Base-by-base conservation (phyloP, 116 monocot species). In the Thalassia testudinum region DNA sequence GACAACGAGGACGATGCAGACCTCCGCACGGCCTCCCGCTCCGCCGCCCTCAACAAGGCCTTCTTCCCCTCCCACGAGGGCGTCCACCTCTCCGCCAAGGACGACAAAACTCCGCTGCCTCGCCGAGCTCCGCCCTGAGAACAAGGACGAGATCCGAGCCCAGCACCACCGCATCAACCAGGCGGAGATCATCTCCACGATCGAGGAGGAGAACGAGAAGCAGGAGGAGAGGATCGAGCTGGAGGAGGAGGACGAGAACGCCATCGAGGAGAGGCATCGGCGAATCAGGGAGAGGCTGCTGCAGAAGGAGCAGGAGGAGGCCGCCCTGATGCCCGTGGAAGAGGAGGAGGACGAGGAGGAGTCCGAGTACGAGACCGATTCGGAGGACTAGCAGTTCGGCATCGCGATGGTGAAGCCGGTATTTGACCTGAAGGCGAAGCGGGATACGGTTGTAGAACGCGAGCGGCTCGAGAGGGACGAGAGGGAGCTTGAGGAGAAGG, bases 161-260 rank as follows among this genome's bases (percentile, higher is more conserved):
- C 79, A 73, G 8, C 88, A 88, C 34, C 64, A 74, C 18, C 60
- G 79, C 11, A 88, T 88, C 16, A 68, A 83, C 20, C 82, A 88
- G 51, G 88, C 82, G 0, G 88, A 82, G 82, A 77, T 87, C 42
- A 27, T 83, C 5, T 82, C 82, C 5, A 72, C 71, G 21, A 59
- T 54, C 12, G 76, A 86, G 47, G 86, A 88, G 62, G n/a, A n/a
- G n/a, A n/a, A n/a, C n/a, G n/a, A n/a, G n/a, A n/a, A n/a, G n/a
- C n/a, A n/a, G n/a, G n/a, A 82, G 82, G 66, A n/a, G n/a, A n/a
- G n/a, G n/a, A n/a, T n/a, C n/a, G n/a, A n/a, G n/a, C n/a, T n/a
- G n/a, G n/a, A n/a, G 59, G 87, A 78, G 42, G 86, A 82, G 38
- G 87, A 82, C 29, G 87, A 88, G 45, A 82, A 88, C 27, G 87